Conservation (phyloP, 2,329 filamentous ascomycete species). For the Talaromyces sp. region DNA sequence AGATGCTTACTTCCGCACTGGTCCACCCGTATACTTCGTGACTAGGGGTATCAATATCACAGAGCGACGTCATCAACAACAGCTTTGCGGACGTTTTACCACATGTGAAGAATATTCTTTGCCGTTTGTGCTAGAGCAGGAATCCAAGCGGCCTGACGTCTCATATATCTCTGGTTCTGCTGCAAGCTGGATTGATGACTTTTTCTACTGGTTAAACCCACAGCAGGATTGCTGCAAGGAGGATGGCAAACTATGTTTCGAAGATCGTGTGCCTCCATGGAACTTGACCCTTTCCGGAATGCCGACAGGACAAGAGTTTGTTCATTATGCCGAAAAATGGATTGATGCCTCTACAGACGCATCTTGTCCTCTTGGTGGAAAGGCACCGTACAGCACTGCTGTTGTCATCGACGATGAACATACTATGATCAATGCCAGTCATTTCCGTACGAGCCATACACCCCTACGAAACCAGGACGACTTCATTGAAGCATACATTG, state of each 20-base stretch:
- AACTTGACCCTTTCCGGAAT: conserved; percentile 87
- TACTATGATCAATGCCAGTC: conserved; percentile 73
- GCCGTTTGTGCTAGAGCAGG: conserved; percentile 88
- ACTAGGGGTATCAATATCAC: conserved; percentile 80
- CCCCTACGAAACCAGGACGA: conserved; percentile 85
- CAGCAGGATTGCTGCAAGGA: conserved; percentile 77
- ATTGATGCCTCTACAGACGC: conserved; percentile 76
- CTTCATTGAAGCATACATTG: conserved; percentile 87
- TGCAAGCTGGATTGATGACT: conserved; percentile 97
- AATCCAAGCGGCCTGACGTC: conserved; percentile 83
- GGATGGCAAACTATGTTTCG: conserved; percentile 74
- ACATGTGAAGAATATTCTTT: conserved; percentile 83
- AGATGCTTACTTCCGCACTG: conserved; percentile 86
- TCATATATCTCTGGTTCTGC: conserved; percentile 87
- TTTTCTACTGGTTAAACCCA: conserved; percentile 95
- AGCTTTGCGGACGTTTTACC: conserved; percentile 88
- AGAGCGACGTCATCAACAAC: conserved; percentile 72
- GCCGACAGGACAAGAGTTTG: conserved; percentile 90
- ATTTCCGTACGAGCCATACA: conserved; percentile 90
- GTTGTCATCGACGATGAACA: conserved; percentile 73
- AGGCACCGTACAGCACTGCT: conserved; percentile 83
- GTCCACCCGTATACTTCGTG: conserved; percentile 95
- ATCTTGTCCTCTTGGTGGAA: conserved; percentile 83
- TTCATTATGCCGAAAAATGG: conserved; percentile 83
- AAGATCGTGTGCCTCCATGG: conserved; percentile 75